These are phyloP conservation scores for Alternaria sp. DNA, from an alignment of 2,329 filamentous ascomycete species.

Conservation along the genomic window DNA sequence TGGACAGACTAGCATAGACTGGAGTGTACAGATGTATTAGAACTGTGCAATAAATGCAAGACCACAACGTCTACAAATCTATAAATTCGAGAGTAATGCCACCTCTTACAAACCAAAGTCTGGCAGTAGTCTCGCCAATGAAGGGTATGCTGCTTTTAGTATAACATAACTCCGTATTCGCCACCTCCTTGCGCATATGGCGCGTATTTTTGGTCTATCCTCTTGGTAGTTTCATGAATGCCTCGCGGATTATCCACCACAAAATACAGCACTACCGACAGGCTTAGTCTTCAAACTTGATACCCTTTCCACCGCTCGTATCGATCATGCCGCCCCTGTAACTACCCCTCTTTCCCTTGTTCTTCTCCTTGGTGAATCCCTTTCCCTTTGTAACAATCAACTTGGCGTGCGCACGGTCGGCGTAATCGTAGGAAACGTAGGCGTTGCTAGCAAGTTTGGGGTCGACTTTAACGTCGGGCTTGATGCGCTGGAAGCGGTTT, in stretches of 20 bases:
- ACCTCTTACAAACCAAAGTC: not conserved
- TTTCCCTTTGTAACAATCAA: constrained; percentile 92
- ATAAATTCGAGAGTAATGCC: not conserved
- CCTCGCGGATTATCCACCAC: not conserved
- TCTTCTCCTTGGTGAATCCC: constrained; percentile 99
- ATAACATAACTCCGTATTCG: constrained; percentile 18
- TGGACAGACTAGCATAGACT: not conserved
- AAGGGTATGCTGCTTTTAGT: constrained; percentile 37
- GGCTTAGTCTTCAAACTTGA: constrained; percentile 87
- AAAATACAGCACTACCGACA: not conserved
- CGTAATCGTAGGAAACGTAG: constrained; percentile 86
- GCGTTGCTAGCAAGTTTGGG: constrained; percentile 77
- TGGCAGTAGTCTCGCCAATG: constrained; percentile 2
- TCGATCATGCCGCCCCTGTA: constrained; percentile 92
- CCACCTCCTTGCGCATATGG: constrained; percentile 6
- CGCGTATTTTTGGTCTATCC: not conserved
- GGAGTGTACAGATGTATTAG: not conserved
- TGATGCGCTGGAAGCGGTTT: constrained; percentile 79
- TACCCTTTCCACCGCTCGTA: constrained; percentile 78
- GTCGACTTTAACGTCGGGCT: constrained; percentile 72
- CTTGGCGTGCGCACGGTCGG: constrained; percentile 85
- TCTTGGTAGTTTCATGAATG: not conserved
- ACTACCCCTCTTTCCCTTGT: constrained; percentile 81
- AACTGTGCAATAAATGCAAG: not conserved
- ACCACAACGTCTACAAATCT: constrained; percentile 8